Evolutionary conservation across 257 asterid species (phyloP), one percentile per base, ranked within the genome.

Genomic region (Petunia secreta): DNA sequence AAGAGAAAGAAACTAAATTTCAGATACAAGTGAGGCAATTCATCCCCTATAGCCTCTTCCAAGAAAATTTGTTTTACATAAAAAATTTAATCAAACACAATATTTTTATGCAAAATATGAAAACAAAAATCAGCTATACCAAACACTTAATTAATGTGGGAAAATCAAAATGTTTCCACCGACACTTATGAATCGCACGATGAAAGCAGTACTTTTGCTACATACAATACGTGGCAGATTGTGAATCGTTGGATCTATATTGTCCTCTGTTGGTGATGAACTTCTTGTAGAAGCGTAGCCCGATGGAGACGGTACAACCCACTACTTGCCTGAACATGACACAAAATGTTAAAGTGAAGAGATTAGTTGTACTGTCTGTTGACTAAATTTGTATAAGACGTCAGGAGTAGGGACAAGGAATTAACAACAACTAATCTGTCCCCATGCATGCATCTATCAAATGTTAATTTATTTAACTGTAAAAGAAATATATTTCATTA

Each of bases 161-260:
- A 68, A 68, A 16, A 25, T 25, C 25, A 25, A 5, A 41, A 46
- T 4, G 41, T 2, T 41, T 69, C 76, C 58, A 69, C 76, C 76
- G 59, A 69, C 76, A 69, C 59, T 46, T 68, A 41, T 67, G 75
- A 55, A 67, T 0, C 55, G 55, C 75, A 67, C 13, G 75, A 41
- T 66, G 54, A 66, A 41, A 4, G 54, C 5, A 66, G 3, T 15
- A 39, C 34, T 40, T 63, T 6, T 6, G 34, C 2, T 66, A 4
- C 15, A 37, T 4, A 3, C 1, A 5, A 0, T 41, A 66, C 75
- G 75, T 66, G 54, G 54, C 54, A 41, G 6, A 3, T 7, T n/a
- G 5, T 41, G 14, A 7, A 9, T 7, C 75, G 75, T 43, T 25
- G 0, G 54, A 67, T 67, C 1, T 53, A 1, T 15, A 25, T 15